phyloP scores from a whole-genome alignment of 2,329 filamentous ascomycete species.

The Talaromyces sp. region DNA sequence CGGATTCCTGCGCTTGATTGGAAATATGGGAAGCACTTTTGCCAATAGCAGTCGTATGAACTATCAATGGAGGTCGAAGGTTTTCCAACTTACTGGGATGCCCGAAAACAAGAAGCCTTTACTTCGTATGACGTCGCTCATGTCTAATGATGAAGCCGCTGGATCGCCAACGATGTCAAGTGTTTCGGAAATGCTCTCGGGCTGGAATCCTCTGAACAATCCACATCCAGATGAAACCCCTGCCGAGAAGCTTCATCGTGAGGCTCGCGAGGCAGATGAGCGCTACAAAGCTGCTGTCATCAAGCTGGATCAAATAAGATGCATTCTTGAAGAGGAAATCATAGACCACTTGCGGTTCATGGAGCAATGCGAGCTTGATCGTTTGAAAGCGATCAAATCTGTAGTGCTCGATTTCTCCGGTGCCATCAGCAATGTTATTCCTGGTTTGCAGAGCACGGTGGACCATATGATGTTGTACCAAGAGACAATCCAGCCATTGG shows the following conservation, averaged over 20 bases:
- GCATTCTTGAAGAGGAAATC: conserved; percentile 93
- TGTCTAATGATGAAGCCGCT: conserved; percentile 54
- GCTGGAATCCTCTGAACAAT: conserved; percentile 91
- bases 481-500: conserved; percentile 90
- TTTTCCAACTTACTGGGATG: conserved; percentile 80
- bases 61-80: conserved; percentile 93
- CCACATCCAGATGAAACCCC: conserved; percentile 91
- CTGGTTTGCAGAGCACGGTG: conserved; percentile 87
- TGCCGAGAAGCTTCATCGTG: conserved; percentile 75
- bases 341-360: conserved; percentile 90
- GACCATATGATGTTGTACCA: conserved; percentile 99
- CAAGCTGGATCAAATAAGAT: conserved; percentile 84
- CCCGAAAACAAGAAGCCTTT: conserved; percentile 78
- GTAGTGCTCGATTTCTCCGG: conserved; percentile 97
- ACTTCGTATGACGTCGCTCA: conserved; percentile 68
- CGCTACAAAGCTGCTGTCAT: conserved; percentile 83
- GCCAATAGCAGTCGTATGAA: conserved; percentile 96
- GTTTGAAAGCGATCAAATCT: conserved; percentile 95
- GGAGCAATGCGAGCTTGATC: conserved; percentile 92
- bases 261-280: conserved; percentile 85
- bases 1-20: conserved; percentile 83
- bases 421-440: conserved; percentile 95
- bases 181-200: conserved; percentile 81
- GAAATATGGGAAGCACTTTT: conserved; percentile 91
- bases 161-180: conserved; percentile 78